Conservation (phyloP, 2,329 filamentous ascomycete genomes). For the Capronia epimyces region DNA sequence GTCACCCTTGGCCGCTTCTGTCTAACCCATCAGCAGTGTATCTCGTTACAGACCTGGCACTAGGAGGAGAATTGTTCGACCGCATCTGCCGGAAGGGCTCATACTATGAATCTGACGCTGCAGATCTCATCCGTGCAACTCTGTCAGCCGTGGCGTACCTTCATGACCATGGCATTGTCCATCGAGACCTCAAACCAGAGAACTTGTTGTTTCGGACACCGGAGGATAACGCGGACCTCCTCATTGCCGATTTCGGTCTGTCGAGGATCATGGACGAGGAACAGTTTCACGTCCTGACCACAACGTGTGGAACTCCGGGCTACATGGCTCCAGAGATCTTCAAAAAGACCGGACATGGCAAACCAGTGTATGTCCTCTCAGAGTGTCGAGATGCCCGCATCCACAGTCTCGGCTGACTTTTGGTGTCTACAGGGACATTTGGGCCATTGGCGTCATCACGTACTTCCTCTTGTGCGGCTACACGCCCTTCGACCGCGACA, state of each 20-base stretch:
- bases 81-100: constrained; percentile 97
- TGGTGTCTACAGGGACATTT: constrained; percentile 63
- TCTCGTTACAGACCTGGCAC: constrained; percentile 90
- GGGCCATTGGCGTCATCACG: constrained; percentile 97
- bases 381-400: background rate
- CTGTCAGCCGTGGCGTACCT: constrained; percentile 97
- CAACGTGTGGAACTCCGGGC: constrained; percentile 92
- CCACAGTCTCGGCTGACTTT: background rate
- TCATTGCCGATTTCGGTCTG: constrained; percentile 95
- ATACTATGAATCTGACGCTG: constrained; percentile 96
- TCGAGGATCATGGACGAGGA: constrained; percentile 98
- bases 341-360: constrained; percentile 96
- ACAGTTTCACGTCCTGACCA: constrained; percentile 94
- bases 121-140: constrained; percentile 88
- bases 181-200: constrained; percentile 95
- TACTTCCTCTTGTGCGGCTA: constrained; percentile 98
- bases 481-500: constrained; percentile 95
- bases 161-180: constrained; percentile 96
- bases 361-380: constrained; percentile 67
- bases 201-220: constrained; percentile 95
- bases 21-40: constrained; percentile 57
- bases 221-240: constrained; percentile 91
- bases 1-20: background rate
- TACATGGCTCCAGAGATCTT: constrained; percentile 99
- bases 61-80: constrained; percentile 95